Conservation (phyloP, 164 flowering plant species). For the Vitis labrusca region DNA sequence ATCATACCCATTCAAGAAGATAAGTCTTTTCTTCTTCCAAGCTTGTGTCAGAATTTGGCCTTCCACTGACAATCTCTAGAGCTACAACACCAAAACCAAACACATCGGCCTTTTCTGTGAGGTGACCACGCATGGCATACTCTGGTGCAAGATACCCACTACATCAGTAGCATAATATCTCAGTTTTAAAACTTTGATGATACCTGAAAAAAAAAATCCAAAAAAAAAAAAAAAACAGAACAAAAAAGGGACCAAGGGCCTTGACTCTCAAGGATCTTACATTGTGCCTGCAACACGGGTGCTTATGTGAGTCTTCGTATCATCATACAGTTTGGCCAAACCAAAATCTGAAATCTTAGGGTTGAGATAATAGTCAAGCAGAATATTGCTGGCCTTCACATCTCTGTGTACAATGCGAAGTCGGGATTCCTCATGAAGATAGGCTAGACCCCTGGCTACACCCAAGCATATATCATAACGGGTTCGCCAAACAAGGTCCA, state of each 20-base stretch:
- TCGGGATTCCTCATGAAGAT: conserved; percentile 81
- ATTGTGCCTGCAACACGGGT: conserved; percentile 69
- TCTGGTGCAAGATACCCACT: conserved; percentile 72
- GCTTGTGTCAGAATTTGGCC: conserved; percentile 44
- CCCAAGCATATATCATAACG: conserved; percentile 72
- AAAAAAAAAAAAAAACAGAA: neutral
- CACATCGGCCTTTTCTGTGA: conserved; percentile 67
- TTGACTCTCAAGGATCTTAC: conserved; percentile 25
- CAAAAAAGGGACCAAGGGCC: neutral
- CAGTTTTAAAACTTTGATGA: no score
- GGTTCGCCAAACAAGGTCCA: conserved; percentile 56
- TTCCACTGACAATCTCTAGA: conserved; percentile 58
- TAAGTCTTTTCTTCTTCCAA: conserved; percentile 39
- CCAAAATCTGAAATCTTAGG: conserved; percentile 77
- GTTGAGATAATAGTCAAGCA: conserved; percentile 56
- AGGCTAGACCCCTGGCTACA: conserved; percentile 69
- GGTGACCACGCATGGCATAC: conserved; percentile 63
- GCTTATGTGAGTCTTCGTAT: conserved; percentile 61
- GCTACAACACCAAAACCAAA: conserved; percentile 62
- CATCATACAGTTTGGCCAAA: conserved; percentile 69
- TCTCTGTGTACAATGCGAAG: conserved; percentile 72
- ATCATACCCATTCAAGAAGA: conserved; percentile 61
- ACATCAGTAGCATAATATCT: conserved; percentile 1
- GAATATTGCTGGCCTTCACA: conserved; percentile 82
- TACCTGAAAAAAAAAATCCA: neutral